Evolutionary conservation across 2,329 filamentous ascomycete species (phyloP).

Genomic region (Hypocrella siamensis): DNA sequence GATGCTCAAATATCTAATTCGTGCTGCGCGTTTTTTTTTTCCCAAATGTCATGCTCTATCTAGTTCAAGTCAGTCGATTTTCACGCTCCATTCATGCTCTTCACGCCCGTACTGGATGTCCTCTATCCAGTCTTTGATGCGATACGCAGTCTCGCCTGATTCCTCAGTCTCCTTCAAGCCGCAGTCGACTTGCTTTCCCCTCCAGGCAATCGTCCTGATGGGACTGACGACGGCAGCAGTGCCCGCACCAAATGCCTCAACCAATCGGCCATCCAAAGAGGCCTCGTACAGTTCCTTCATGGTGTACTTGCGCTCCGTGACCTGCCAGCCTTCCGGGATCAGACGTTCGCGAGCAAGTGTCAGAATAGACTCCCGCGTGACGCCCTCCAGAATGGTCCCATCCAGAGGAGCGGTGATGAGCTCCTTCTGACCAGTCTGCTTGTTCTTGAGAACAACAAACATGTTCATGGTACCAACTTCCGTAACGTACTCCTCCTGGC

Average conservation of each 20-base stretch:
- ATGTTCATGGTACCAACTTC: constrained; percentile 99
- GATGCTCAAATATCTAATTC: too few relatives aligned
- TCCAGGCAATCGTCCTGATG: constrained; percentile 79
- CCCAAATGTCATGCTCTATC: too few relatives aligned
- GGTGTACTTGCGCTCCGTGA: constrained; percentile 80
- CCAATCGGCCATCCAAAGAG: constrained; percentile 63
- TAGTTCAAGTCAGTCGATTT: constrained; percentile 12
- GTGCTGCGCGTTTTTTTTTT: too few relatives aligned
- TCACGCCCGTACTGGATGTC: constrained; percentile 89
- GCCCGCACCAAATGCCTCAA: constrained; percentile 88
- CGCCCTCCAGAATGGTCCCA: constrained; percentile 89
- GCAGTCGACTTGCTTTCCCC: constrained; percentile 65
- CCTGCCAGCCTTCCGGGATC: constrained; percentile 70
- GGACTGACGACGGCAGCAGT: constrained; percentile 92
- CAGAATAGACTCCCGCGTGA: constrained; percentile 87
- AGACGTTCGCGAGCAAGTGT: constrained; percentile 71
- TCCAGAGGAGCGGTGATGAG: constrained; percentile 90
- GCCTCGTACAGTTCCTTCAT: constrained; percentile 79
- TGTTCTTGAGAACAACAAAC: constrained; percentile 74
- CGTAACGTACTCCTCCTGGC: constrained; percentile 86
- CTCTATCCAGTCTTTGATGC: constrained; percentile 96
- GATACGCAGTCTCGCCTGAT: constrained; percentile 68
- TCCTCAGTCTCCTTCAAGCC: constrained; percentile 69
- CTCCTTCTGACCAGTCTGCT: constrained; percentile 79
- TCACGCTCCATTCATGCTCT: constrained; percentile 77